Evolutionary conservation across 352 stramenopile species (phyloP).

Genomic region (Phytophthora boehmeriae): DNA sequence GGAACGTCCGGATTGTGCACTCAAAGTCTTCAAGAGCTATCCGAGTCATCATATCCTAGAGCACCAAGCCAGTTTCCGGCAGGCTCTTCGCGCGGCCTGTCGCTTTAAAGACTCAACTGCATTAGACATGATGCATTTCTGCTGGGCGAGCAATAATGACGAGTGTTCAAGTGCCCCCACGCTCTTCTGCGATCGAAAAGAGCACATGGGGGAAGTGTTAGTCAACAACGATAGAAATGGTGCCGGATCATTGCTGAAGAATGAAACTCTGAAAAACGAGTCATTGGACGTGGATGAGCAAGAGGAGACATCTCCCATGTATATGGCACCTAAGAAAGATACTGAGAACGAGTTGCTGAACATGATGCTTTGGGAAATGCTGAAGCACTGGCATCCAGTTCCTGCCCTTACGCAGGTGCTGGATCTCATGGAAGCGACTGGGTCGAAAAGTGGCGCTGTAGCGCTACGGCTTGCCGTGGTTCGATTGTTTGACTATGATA

Average conservation of each 20-base stretch:
- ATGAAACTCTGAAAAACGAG: constrained; percentile 1
- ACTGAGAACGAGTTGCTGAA: constrained; percentile 43
- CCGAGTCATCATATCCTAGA: constrained; percentile 40
- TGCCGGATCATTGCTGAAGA: constrained; percentile 13
- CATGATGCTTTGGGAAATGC: constrained; percentile 60
- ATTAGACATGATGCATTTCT: constrained; percentile 49
- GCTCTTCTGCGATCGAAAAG: constrained; percentile 25
- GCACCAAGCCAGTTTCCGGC: constrained; percentile 45
- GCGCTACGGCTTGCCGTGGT: constrained; percentile 40
- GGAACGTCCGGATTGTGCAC: constrained; percentile 32
- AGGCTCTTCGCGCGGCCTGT: constrained; percentile 46
- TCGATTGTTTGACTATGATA: constrained; percentile 36
- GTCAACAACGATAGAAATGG: constrained; percentile 14
- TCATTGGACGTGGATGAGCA: neutral
- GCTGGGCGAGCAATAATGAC: constrained; percentile 23
- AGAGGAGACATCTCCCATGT: neutral
- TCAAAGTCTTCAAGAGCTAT: constrained; percentile 54
- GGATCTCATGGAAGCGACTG: constrained; percentile 43
- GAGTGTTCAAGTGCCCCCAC: constrained; percentile 22
- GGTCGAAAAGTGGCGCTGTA: constrained; percentile 34
- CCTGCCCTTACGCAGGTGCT: constrained; percentile 44
- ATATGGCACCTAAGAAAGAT: constrained; percentile 24
- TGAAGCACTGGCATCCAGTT: constrained; percentile 42
- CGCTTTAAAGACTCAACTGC: constrained; percentile 32
- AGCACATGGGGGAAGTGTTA: constrained; percentile 24